Conservation (phyloP, 2,329 filamentous ascomycete species). For the Paracamarosporium sp. region DNA sequence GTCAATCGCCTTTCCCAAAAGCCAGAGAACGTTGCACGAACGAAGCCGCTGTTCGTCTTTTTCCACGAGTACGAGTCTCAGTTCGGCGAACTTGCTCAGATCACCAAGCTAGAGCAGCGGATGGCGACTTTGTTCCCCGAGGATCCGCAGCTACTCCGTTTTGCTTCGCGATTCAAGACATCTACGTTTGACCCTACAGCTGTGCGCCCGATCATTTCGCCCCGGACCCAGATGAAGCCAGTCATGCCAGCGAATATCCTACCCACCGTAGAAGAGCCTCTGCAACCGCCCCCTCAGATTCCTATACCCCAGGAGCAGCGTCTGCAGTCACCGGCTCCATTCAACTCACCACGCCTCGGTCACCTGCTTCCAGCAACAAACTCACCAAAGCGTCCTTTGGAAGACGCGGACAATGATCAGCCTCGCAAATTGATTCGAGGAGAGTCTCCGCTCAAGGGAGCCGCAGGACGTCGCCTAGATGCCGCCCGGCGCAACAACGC, state of each 20-base stretch:
- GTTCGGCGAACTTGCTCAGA: slow-evolving; percentile 90
- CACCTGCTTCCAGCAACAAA: slow-evolving; percentile 35
- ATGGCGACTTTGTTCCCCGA: slow-evolving; percentile 95
- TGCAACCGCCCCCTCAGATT: slow-evolving; percentile 23
- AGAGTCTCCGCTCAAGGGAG: slow-evolving; percentile 92
- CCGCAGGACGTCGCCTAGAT: slow-evolving; percentile 82
- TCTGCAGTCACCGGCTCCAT: slow-evolving; percentile 31
- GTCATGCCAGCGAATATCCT: slow-evolving; percentile 39
- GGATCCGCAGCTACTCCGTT: slow-evolving; percentile 77
- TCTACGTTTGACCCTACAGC: slow-evolving; percentile 79
- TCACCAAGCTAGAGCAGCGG: slow-evolving; percentile 86
- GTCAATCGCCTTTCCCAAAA: slow-evolving; percentile 82
- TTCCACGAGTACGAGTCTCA: slow-evolving; percentile 96
- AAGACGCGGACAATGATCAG: slow-evolving; percentile 73
- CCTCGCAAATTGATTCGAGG: slow-evolving; percentile 87
- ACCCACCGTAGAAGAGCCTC: slow-evolving; percentile 39
- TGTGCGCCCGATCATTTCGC: slow-evolving; percentile 84
- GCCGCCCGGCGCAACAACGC: slow-evolving; percentile 65
- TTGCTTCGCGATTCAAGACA: slow-evolving; percentile 74
- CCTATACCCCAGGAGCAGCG: slow-evolving; percentile 27
- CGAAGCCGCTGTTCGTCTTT: slow-evolving; percentile 86
- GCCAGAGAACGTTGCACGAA: slow-evolving; percentile 73
- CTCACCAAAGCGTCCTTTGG: slow-evolving; percentile 57
- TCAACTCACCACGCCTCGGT: slow-evolving; percentile 39
- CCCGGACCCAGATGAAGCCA: slow-evolving; percentile 73